Conservation (phyloP, 2,329 filamentous ascomycete species). For the Colletotrichum navitas region DNA sequence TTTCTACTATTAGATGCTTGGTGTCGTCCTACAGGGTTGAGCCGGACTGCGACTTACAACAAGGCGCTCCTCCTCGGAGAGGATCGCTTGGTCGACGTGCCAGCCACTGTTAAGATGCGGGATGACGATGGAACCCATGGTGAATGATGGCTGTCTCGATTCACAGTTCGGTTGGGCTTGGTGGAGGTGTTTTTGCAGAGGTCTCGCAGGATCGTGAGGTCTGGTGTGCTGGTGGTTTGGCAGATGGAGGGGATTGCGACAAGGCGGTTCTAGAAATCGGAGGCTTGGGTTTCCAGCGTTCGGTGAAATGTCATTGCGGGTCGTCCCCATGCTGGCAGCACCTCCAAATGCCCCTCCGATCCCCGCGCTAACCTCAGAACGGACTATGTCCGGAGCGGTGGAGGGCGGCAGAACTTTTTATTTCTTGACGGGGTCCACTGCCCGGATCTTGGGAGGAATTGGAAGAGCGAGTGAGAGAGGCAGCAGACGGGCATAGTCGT, state of each 20-base stretch:
- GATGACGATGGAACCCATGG: constrained; percentile 86
- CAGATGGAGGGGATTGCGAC: constrained; percentile 1
- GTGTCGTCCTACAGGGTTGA: constrained; percentile 54
- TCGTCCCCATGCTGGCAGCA: constrained; percentile 21
- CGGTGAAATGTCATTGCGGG: constrained; percentile 40
- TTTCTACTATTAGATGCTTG: not conserved
- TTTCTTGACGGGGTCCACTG: constrained; percentile 39
- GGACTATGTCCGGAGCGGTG: constrained; percentile 33
- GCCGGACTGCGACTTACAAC: constrained; percentile 82
- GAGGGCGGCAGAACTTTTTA: constrained; percentile 43
- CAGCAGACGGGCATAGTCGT: not conserved
- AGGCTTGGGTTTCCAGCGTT: constrained; percentile 9
- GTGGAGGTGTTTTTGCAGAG: not conserved
- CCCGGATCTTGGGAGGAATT: constrained; percentile 1
- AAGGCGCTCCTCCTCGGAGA: constrained; percentile 87
- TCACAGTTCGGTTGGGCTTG: not conserved
- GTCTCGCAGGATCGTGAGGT: not conserved
- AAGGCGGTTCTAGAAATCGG: constrained; percentile 25
- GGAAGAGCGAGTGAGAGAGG: constrained; percentile 2
- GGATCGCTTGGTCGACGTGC: constrained; percentile 73
- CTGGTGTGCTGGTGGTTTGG: not conserved
- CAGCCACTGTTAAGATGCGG: constrained; percentile 92
- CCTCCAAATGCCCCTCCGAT: constrained; percentile 22
- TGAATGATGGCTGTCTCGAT: constrained; percentile 3
- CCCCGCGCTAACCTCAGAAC: constrained; percentile 34